phyloP scores from a whole-genome alignment of 805 yeast species.

The Kluyveromyces nonfermentans region DNA sequence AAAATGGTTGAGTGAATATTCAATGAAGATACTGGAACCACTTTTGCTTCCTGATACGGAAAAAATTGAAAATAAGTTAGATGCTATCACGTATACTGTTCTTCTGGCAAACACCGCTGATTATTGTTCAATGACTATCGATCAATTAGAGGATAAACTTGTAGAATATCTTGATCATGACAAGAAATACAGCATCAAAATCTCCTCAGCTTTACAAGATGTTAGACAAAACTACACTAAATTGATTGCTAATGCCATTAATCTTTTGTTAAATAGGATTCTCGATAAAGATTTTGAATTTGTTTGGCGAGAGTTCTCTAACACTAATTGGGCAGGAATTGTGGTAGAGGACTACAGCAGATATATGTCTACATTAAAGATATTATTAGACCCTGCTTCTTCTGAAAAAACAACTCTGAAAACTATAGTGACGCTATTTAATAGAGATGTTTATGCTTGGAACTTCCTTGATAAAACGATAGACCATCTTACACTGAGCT shows the following conservation, averaged over 20 bases:
- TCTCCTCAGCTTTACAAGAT: constrained; percentile 42
- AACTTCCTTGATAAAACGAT: constrained; percentile 68
- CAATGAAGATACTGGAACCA: constrained; percentile 40
- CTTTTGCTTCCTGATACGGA: constrained; percentile 36
- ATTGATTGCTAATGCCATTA: constrained; percentile 49
- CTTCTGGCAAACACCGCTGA: constrained; percentile 81
- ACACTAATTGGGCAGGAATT: constrained; percentile 63
- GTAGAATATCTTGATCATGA: constrained; percentile 34
- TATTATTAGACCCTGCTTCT: constrained; percentile 38
- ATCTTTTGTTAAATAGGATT: constrained; percentile 42
- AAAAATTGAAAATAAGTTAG: constrained; percentile 37
- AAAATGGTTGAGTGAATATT: constrained; percentile 54
- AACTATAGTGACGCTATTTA: constrained; percentile 46
- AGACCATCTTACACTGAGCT: constrained; percentile 50
- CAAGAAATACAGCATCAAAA: constrained; percentile 18
- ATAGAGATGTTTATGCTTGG: constrained; percentile 62
- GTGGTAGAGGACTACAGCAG: constrained; percentile 65
- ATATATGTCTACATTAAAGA: constrained; percentile 52
- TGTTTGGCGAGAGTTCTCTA: constrained; percentile 76
- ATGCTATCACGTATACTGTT: constrained; percentile 58
- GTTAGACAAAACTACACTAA: constrained; percentile 49
- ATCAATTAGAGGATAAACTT: constrained; percentile 63
- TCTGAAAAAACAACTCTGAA: constrained; percentile 13
- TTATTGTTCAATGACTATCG: constrained; percentile 69
- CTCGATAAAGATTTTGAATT: constrained; percentile 52